A percentile compares a stretch with the other conserved stretches of the same genome.
Conservation (phyloP, 768 basidiomycete genomes). For the Suillus cothurnatus region DNA sequence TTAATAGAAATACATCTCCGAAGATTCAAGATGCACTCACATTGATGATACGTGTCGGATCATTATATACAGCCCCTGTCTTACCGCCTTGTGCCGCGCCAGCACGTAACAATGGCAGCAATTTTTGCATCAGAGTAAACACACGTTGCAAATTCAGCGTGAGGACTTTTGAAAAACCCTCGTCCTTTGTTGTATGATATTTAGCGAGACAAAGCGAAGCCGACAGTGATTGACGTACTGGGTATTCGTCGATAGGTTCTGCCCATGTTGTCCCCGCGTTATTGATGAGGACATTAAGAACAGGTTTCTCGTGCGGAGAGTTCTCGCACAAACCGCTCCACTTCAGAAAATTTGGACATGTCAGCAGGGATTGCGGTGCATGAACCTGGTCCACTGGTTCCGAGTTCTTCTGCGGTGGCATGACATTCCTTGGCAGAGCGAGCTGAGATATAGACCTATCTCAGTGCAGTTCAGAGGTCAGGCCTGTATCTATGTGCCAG, state of each 20-base stretch:
- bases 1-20: background rate
- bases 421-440: constrained; percentile 55
- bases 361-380: constrained; percentile 59
- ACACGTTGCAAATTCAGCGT: constrained; percentile 64
- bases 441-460: constrained; percentile 63
- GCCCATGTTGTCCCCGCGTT: constrained; percentile 67
- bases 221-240: constrained; percentile 32
- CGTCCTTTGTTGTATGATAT: constrained; percentile 39
- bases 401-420: constrained; percentile 53
- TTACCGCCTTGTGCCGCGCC: constrained; percentile 44
- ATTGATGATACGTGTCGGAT: constrained; percentile 63
- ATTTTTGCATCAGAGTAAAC: constrained; percentile 63
- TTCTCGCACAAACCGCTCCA: constrained; percentile 53
- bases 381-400: constrained; percentile 50
- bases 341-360: constrained; percentile 53
- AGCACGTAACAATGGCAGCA: constrained; percentile 56
- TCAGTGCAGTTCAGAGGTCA: constrained; percentile 6
- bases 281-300: constrained; percentile 61
- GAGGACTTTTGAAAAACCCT: constrained; percentile 61
- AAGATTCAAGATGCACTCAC: constrained; percentile 33
- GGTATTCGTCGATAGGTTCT: constrained; percentile 46
- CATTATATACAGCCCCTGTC: constrained; percentile 37
- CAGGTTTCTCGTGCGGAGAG: constrained; percentile 52
- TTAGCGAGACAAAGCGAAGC: constrained; percentile 11
- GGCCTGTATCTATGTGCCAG: constrained; percentile 17